These are phyloP conservation scores for Sarocladium strictum DNA, from an alignment of 2,329 filamentous ascomycete genomes.

Conservation along the genomic window DNA sequence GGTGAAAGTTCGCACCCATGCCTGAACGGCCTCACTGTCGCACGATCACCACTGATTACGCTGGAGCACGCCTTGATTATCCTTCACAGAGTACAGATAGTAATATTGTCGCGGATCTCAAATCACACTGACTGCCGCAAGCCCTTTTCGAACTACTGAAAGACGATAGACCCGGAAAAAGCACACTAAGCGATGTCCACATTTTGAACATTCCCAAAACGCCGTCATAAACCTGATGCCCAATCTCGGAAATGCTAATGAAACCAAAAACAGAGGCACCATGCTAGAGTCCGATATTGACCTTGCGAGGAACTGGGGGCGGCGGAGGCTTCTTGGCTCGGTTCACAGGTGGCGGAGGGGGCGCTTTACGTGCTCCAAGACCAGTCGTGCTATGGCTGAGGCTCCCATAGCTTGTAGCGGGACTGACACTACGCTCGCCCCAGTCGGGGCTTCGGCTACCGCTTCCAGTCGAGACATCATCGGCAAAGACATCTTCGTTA, in stretches of 20 bases:
- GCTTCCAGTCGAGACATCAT: slow-evolving; percentile 44
- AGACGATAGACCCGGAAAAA: no score
- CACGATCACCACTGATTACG: no score
- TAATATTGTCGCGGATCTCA: no score
- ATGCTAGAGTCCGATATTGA: neutral
- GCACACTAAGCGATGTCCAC: no score
- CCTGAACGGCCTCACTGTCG: no score
- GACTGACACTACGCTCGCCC: slow-evolving; percentile 46
- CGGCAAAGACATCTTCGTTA: slow-evolving; percentile 40
- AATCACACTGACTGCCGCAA: no score
- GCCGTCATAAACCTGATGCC: neutral
- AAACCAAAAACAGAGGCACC: neutral
- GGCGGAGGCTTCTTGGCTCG: slow-evolving; percentile 36
- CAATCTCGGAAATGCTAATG: neutral
- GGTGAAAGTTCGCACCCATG: no score
- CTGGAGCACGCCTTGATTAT: no score
- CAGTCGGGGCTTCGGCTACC: slow-evolving; percentile 47
- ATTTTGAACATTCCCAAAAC: neutral
- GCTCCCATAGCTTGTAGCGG: slow-evolving; percentile 51
- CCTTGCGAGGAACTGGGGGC: slow-evolving; percentile 25
- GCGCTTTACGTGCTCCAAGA: slow-evolving; percentile 43
- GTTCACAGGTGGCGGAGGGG: slow-evolving; percentile 45
- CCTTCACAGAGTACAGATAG: no score
- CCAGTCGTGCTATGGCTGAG: slow-evolving; percentile 34
- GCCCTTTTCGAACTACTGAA: no score